Conservation (phyloP, 768 basidiomycete genomes). For the Lactifluus piperatus region DNA sequence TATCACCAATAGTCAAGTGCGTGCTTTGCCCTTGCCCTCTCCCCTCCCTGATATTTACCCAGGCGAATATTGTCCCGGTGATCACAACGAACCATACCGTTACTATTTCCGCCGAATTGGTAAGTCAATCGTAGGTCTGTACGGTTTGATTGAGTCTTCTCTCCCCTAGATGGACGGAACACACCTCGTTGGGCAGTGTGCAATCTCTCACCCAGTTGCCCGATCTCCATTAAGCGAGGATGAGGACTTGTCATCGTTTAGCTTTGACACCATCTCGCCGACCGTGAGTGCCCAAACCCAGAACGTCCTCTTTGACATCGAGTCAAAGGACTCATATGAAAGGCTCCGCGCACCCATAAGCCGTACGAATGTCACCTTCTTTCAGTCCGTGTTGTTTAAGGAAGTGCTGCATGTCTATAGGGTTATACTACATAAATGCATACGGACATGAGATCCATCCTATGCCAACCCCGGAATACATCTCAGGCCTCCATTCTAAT, state of each 20-base stretch:
- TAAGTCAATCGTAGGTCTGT: constrained; percentile 23
- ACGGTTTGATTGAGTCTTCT: background rate
- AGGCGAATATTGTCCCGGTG: constrained; percentile 79
- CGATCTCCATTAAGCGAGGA: constrained; percentile 11
- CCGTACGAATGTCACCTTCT: constrained; percentile 32
- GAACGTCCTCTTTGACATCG: constrained; percentile 60
- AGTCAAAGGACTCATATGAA: constrained; percentile 45
- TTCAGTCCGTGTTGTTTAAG: background rate
- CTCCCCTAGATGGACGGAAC: constrained; percentile 55
- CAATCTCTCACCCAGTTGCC: constrained; percentile 79
- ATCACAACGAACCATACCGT: constrained; percentile 92
- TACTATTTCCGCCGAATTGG: constrained; percentile 89
- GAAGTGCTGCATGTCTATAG: constrained; percentile 29
- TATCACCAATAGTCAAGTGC: constrained; percentile 69
- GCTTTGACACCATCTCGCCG: constrained; percentile 29
- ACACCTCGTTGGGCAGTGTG: constrained; percentile 83
- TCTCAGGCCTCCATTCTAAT: constrained; percentile 49
- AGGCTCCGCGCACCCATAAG: constrained; percentile 51
- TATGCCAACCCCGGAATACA: constrained; percentile 72
- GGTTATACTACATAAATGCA: constrained; percentile 81
- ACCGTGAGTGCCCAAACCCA: constrained; percentile 38
- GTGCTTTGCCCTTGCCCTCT: constrained; percentile 13
- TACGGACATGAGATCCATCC: constrained; percentile 93
- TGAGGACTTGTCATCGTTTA: constrained; percentile 23
- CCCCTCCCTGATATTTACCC: constrained; percentile 18